Conservation (phyloP, 1,139 yeast species). For the Sugiyamaella xylanicola region DNA sequence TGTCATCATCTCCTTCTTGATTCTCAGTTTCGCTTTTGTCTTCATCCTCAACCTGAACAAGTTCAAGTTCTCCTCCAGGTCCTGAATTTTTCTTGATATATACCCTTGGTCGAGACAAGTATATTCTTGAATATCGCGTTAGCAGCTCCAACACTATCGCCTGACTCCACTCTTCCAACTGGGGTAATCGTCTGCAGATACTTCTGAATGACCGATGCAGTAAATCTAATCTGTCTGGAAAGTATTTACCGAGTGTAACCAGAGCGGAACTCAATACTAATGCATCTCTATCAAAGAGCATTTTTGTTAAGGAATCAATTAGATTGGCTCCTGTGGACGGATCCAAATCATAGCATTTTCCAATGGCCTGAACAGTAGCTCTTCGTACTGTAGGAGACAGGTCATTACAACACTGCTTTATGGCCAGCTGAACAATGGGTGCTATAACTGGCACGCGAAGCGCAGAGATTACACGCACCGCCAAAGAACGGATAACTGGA, state of each 20-base stretch:
- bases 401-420: conserved; percentile 70
- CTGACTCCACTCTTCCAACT: conserved; percentile 82
- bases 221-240: conserved; percentile 60
- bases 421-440: conserved; percentile 74
- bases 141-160: conserved; percentile 60
- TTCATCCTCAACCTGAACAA: conserved; percentile 7
- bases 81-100: neutral
- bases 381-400: conserved; percentile 76
- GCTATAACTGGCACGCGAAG: conserved; percentile 76
- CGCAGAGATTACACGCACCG: conserved; percentile 78
- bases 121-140: conserved; percentile 65
- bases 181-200: conserved; percentile 54
- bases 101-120: conserved; percentile 45
- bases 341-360: conserved; percentile 58
- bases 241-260: conserved; percentile 56
- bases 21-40: conserved; percentile 36
- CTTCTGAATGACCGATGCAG: conserved; percentile 73
- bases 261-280: conserved; percentile 73
- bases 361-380: conserved; percentile 76
- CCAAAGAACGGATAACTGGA: conserved; percentile 68
- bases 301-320: conserved; percentile 51
- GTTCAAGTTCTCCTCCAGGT: neutral
- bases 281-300: conserved; percentile 65
- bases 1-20: neutral
- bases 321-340: conserved; percentile 51